Conservation (phyloP, 2,329 filamentous ascomycete species). For the Furcasterigmium furcatum region DNA sequence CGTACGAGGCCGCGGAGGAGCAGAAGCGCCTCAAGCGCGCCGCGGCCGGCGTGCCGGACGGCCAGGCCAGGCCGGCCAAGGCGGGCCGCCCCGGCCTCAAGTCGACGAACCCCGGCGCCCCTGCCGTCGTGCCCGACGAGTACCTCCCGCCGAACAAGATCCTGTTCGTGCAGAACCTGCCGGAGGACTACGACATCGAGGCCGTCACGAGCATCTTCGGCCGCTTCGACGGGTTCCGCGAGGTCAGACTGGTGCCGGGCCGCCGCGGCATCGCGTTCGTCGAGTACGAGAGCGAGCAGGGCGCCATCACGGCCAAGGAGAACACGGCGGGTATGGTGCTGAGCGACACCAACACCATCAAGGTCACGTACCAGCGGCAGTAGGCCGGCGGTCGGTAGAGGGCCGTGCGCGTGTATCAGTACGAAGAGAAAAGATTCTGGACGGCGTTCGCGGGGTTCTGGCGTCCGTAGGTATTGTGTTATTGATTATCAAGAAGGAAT, state of each 20-base stretch:
- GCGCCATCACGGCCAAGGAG: slow-evolving; percentile 91
- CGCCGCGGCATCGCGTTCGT: slow-evolving; percentile 90
- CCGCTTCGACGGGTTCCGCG: slow-evolving; percentile 89
- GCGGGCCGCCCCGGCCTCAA: slow-evolving; percentile 73
- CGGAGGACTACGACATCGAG: slow-evolving; percentile 81
- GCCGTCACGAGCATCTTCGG: slow-evolving; percentile 77
- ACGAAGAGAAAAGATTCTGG: not conserved
- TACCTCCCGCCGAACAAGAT: slow-evolving; percentile 97
- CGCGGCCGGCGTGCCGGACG: slow-evolving; percentile 37
- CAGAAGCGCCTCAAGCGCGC: slow-evolving; percentile 73
- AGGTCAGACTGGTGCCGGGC: slow-evolving; percentile 85
- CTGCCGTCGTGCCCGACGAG: slow-evolving; percentile 88
- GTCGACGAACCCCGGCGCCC: slow-evolving; percentile 63
- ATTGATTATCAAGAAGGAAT: not conserved
- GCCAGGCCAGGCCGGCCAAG: slow-evolving; percentile 61
- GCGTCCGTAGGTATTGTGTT: not conserved
- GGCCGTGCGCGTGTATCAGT: not conserved
- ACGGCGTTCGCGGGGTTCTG: not conserved
- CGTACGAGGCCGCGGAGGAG: slow-evolving; percentile 73
- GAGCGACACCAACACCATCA: slow-evolving; percentile 69
- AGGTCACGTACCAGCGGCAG: slow-evolving; percentile 95
- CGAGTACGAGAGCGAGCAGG: slow-evolving; percentile 88
- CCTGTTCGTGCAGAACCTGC: slow-evolving; percentile 88
- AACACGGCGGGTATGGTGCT: slow-evolving; percentile 82
- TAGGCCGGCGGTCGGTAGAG: slow-evolving; percentile 32